Evolutionary conservation across 2,329 filamentous ascomycete species (phyloP).

Genomic region (Capronia americana): DNA sequence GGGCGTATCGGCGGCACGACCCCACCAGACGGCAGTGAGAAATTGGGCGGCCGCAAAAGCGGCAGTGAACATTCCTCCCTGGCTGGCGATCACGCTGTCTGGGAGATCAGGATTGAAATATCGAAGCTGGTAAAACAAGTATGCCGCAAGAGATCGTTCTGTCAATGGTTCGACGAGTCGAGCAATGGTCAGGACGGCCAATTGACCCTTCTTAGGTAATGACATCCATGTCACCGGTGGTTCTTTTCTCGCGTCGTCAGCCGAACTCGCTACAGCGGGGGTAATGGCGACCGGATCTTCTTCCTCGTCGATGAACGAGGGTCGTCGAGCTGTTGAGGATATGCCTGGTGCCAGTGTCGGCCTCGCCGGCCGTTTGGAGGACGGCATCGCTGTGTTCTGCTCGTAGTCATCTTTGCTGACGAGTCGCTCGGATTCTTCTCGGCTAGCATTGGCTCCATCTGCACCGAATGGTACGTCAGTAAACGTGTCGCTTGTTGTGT

Average conservation of each 20-base stretch:
- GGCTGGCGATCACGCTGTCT: conserved; percentile 71
- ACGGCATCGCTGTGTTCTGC: conserved; percentile 1
- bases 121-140: conserved; percentile 88
- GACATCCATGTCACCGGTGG: conserved; percentile 71
- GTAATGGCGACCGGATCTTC: conserved; percentile 34
- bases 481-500: background rate
- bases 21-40: conserved; percentile 82
- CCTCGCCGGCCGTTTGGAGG: conserved; percentile 11
- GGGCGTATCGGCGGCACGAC: conserved; percentile 70
- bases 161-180: conserved; percentile 82
- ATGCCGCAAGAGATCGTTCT: conserved; percentile 77
- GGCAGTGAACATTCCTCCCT: conserved; percentile 78
- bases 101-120: conserved; percentile 70
- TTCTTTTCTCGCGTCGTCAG: conserved; percentile 39
- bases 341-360: conserved; percentile 26
- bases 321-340: conserved; percentile 32
- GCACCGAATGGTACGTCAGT: conserved; percentile 12
- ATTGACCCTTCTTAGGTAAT: conserved; percentile 77
- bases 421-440: conserved; percentile 10
- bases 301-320: conserved; percentile 40
- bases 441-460: conserved; percentile 8
- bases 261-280: conserved; percentile 12
- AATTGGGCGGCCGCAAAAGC: conserved; percentile 85
- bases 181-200: conserved; percentile 77
- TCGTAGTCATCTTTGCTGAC: conserved; percentile 5